Conservation (phyloP, 2,329 filamentous ascomycete genomes). For the Phaeosphaeriaceae sp. region DNA sequence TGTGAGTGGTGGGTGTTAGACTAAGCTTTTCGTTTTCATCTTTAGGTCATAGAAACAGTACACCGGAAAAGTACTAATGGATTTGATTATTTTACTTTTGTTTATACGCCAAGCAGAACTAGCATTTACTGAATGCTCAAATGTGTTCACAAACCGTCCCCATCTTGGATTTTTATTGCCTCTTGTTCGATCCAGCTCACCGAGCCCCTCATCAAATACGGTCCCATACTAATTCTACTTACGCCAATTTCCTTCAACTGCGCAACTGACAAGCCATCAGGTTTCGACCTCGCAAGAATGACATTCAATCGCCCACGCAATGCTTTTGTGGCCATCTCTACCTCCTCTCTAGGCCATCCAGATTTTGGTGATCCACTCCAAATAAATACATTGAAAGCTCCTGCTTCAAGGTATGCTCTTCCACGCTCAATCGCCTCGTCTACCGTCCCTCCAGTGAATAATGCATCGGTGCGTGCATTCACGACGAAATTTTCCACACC, state of each 20-base stretch:
- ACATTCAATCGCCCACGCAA: constrained; percentile 41
- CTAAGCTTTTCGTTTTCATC: no score
- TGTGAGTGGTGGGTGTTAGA: no score
- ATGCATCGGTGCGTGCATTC: constrained; percentile 62
- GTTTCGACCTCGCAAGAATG: constrained; percentile 18
- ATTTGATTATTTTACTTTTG: no score
- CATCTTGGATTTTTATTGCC: constrained; percentile 24
- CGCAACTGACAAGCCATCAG: constrained; percentile 26
- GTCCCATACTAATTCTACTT: constrained; percentile 41
- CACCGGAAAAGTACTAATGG: no score
- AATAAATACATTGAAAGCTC: constrained; percentile 66
- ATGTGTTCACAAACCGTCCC: constrained; percentile 9
- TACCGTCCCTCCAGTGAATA: constrained; percentile 52
- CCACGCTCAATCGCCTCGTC: constrained; percentile 61
- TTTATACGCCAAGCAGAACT: no score
- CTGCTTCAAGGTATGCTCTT: constrained; percentile 63
- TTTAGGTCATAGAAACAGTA: no score
- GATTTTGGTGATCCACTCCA: constrained; percentile 59
- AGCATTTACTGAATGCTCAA: no score
- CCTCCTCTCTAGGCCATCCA: constrained; percentile 39
- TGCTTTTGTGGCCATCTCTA: constrained; percentile 24
- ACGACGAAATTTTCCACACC: constrained; percentile 58
- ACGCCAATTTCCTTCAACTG: constrained; percentile 41
- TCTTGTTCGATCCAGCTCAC: constrained; percentile 20
- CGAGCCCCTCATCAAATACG: constrained; percentile 33